Evolutionary conservation across 2,329 filamentous ascomycete species (phyloP).

Genomic region (Fusarium nematophilum): DNA sequence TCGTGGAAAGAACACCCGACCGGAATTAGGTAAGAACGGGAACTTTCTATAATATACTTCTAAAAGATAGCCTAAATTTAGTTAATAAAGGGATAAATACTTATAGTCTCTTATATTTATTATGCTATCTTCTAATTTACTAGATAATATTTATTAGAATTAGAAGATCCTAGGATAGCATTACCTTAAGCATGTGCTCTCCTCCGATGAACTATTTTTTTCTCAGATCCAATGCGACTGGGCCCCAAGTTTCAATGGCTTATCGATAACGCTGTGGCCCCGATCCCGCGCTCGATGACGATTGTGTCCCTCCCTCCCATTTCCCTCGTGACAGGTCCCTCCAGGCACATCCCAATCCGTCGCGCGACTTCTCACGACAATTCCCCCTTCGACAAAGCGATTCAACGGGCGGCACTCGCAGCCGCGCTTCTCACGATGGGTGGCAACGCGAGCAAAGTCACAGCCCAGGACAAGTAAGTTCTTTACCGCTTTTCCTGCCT

Average conservation of each 20-base stretch:
- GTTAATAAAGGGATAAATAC: too few relatives aligned
- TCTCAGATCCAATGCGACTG: slow-evolving; percentile 19
- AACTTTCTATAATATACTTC: too few relatives aligned
- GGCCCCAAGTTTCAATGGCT: slow-evolving; percentile 13
- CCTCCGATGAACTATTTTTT: background rate
- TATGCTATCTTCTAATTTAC: too few relatives aligned
- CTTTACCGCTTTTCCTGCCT: background rate
- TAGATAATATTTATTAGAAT: too few relatives aligned
- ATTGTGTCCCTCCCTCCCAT: slow-evolving; percentile 24
- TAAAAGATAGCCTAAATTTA: too few relatives aligned
- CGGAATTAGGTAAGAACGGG: too few relatives aligned
- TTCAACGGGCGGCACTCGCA: slow-evolving; percentile 9
- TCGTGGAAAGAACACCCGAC: too few relatives aligned
- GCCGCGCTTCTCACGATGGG: slow-evolving; percentile 57
- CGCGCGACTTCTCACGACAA: background rate
- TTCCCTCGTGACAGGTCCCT: slow-evolving; percentile 41
- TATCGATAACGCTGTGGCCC: slow-evolving; percentile 42
- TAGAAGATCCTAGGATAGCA: too few relatives aligned
- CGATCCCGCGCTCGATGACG: slow-evolving; percentile 40
- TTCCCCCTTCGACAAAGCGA: slow-evolving; percentile 1
- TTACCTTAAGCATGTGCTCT: too few relatives aligned
- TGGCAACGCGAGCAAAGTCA: slow-evolving; percentile 67
- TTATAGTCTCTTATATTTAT: too few relatives aligned
- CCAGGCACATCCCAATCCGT: slow-evolving; percentile 4
- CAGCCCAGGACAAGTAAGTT: slow-evolving; percentile 84